Conservation (phyloP, 805 yeast genomes). For the Kuraishia hungarica region DNA sequence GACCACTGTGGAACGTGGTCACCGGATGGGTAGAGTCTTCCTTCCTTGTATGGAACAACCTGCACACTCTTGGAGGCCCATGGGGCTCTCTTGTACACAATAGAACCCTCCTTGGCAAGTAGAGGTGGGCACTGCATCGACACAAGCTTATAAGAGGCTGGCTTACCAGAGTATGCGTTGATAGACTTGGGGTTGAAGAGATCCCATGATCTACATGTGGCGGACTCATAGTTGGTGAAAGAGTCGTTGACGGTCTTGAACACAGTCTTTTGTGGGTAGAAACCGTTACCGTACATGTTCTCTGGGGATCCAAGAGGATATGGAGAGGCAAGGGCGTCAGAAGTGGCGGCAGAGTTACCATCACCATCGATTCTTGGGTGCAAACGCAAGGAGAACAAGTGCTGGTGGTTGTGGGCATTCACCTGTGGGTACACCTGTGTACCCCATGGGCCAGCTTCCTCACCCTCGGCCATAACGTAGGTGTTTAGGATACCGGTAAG, state of each 20-base stretch:
- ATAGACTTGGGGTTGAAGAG: slow-evolving; percentile 61
- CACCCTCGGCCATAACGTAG: slow-evolving; percentile 53
- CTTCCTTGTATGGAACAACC: slow-evolving; percentile 67
- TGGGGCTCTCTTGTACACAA: slow-evolving; percentile 74
- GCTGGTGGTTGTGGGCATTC: slow-evolving; percentile 85
- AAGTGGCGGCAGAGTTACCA: slow-evolving; percentile 61
- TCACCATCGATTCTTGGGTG: slow-evolving; percentile 81
- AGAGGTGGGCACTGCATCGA: slow-evolving; percentile 68
- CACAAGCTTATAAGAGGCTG: slow-evolving; percentile 69
- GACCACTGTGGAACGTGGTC: slow-evolving; percentile 69
- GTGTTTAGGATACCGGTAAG: slow-evolving; percentile 81
- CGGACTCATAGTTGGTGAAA: slow-evolving; percentile 48
- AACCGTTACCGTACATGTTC: slow-evolving; percentile 73
- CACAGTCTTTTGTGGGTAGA: slow-evolving; percentile 54
- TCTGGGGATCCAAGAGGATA: slow-evolving; percentile 55
- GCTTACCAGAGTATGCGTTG: slow-evolving; percentile 66
- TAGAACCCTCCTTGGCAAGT: slow-evolving; percentile 64
- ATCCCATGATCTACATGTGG: slow-evolving; percentile 71
- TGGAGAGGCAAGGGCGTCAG: slow-evolving; percentile 56
- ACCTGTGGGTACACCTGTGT: slow-evolving; percentile 73
- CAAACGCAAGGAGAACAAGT: slow-evolving; percentile 66
- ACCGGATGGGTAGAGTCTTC: slow-evolving; percentile 74
- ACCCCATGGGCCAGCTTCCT: slow-evolving; percentile 69
- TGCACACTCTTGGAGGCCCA: slow-evolving; percentile 65
- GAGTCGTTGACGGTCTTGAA: slow-evolving; percentile 65